These are phyloP conservation scores for Calonectria henricotiae DNA, from an alignment of 2,329 filamentous ascomycete genomes.

Conservation along the genomic window DNA sequence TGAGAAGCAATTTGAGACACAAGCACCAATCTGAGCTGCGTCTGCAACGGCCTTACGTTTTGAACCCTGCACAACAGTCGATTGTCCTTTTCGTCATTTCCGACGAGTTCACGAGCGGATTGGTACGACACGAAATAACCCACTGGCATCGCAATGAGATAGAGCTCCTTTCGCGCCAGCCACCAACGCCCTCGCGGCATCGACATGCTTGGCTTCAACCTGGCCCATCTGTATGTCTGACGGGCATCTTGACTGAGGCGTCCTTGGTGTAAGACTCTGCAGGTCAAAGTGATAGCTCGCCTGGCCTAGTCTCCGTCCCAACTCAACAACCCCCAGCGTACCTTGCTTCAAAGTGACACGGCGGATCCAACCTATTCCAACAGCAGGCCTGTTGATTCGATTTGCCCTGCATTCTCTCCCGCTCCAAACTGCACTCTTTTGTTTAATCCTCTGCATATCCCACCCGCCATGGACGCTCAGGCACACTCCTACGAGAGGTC, in stretches of 20 bases:
- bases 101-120: conserved; percentile 2
- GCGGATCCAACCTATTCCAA: conserved; percentile 1
- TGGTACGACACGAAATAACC: neutral
- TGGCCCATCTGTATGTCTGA: conserved; percentile 22
- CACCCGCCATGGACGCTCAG: conserved; percentile 54
- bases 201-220: conserved; percentile 28
- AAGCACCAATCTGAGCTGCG: neutral
- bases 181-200: neutral
- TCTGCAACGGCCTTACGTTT: conserved; percentile 24
- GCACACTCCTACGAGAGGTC: conserved; percentile 50
- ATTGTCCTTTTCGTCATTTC: conserved; percentile 5
- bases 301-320: conserved; percentile 5
- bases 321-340: neutral
- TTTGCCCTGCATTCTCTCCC: conserved; percentile 11
- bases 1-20: conserved; percentile 33
- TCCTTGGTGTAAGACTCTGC: conserved; percentile 8
- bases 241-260: neutral
- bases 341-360: neutral
- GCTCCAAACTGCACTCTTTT: conserved; percentile 8
- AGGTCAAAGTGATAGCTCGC: conserved; percentile 27
- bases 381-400: conserved; percentile 23
- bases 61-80: conserved; percentile 10
- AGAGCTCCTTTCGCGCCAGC: conserved; percentile 16
- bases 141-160: conserved; percentile 19
- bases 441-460: conserved; percentile 14